Evolutionary conservation across 148 eudicot genomes (phyloP), one percentile per base, ranked within the genome.

Genomic region (Rhododendron ovatum): DNA sequence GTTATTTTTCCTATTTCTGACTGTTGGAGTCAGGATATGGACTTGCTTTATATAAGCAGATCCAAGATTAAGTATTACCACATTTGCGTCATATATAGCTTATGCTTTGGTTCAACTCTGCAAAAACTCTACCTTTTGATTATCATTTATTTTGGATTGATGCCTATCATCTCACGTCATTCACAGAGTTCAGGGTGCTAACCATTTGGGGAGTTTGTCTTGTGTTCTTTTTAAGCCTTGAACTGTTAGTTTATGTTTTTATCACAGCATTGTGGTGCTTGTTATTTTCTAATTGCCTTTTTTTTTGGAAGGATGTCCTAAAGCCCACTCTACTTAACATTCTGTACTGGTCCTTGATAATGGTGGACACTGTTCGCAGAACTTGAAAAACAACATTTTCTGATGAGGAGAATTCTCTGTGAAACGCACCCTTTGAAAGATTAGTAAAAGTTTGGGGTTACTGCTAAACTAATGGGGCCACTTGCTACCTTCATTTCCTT

Each of bases 261-360:
- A 79, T 47, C 37, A 48, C 15, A 24, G 82, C 53, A 79, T 45
- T 45, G 35, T 35, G 39, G 82, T 47, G 50, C 20, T 45, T 24
- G 55, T 78, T 78, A 45, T 78, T 78, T 77, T 9, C 18, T 30
- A 30, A 30, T 30, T 30, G 30, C 30, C 37, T 57, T 15, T 13
- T 47, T 43, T 30, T 24, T 17, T 41, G 45, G 45, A 24, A 22
- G 17, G 45, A 50, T 51, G 47, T 1, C 43, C 53, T 41, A 55
- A 28, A 75, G 51, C 59, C 48, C 48, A 47, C 30, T 73, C 59
- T 41, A 78, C 41, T 80, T 79, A 33, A 33, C 18, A 12, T 65
- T 30, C 1, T 79, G 22, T 65, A 48, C 80, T 65, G 51, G 45
- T 67, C 78, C 78, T 85, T 80, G 50, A 48, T 47, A 80, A 80